These are phyloP conservation scores for Maudiozyma bulderi DNA, from an alignment of 805 yeast genomes.

Conservation along the genomic window DNA sequence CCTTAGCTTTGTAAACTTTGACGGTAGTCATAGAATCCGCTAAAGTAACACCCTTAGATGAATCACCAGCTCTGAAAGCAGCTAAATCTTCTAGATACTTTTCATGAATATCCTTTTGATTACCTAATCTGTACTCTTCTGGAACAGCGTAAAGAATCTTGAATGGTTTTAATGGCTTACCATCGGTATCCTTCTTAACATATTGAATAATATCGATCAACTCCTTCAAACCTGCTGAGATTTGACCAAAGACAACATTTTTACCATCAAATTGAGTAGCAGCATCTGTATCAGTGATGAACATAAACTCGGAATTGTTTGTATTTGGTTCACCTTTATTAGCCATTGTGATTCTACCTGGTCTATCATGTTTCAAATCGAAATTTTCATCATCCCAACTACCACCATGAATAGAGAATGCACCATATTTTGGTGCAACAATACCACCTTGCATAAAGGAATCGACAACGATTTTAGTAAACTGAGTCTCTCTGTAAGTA, in stretches of 20 bases:
- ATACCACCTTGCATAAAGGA: constrained; percentile 90
- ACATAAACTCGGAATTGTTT: constrained; percentile 63
- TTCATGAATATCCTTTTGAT: constrained; percentile 13
- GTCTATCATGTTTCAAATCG: constrained; percentile 51
- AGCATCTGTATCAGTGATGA: constrained; percentile 44
- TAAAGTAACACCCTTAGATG: constrained; percentile 20
- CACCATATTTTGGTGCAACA: constrained; percentile 69
- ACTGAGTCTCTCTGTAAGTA: constrained; percentile 49
- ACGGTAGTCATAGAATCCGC: constrained; percentile 12
- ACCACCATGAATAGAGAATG: constrained; percentile 69
- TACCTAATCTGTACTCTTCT: constrained; percentile 18
- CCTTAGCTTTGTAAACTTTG: constrained; percentile 7
- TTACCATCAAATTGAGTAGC: constrained; percentile 44
- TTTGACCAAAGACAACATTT: constrained; percentile 75
- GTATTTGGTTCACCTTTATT: constrained; percentile 53
- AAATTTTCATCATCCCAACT: constrained; percentile 73
- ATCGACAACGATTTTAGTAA: constrained; percentile 64
- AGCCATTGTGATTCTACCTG: constrained; percentile 65
- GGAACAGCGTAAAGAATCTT: constrained; percentile 30
- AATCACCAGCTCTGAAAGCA: constrained; percentile 22
- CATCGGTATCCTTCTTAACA: constrained; percentile 35
- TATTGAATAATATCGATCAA: constrained; percentile 50
- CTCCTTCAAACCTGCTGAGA: constrained; percentile 50
- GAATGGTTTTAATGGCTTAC: constrained; percentile 16
- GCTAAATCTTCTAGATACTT: constrained; percentile 14